Conservation (phyloP, 768 basidiomycete species). For the Naganishia vishniacii region DNA sequence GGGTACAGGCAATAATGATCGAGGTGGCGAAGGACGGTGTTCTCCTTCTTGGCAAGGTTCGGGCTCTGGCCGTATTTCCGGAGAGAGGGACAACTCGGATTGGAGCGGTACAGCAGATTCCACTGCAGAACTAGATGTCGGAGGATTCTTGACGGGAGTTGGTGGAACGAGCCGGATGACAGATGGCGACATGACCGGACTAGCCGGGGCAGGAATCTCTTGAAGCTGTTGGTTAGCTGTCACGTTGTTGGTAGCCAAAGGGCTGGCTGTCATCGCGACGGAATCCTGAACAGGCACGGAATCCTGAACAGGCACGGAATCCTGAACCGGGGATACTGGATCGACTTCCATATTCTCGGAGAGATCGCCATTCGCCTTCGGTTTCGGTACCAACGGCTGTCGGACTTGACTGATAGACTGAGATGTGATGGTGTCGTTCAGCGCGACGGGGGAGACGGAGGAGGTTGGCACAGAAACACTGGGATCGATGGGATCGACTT, state of each 20-base stretch:
- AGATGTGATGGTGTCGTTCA: background rate
- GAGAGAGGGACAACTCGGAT: background rate
- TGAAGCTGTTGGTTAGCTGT: background rate
- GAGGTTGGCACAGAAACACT: background rate
- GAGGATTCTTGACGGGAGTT: background rate
- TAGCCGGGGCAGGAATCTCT: background rate
- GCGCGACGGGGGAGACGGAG: background rate
- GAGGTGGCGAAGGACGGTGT: background rate
- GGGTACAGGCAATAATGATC: slow-evolving; percentile 5
- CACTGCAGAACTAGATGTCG: background rate
- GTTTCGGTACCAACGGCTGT: background rate
- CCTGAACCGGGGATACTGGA: background rate
- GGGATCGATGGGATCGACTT: background rate
- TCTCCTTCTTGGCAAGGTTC: background rate
- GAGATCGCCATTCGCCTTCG: background rate
- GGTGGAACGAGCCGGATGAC: slow-evolving; percentile 13
- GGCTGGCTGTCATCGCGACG: background rate
- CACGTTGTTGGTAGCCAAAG: background rate
- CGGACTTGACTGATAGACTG: background rate
- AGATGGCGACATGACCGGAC: slow-evolving; percentile 3
- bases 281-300: no score
- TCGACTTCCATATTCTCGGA: slow-evolving; percentile 5
- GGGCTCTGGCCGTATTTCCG: background rate
- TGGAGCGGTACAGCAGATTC: background rate
- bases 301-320: background rate